These are phyloP conservation scores for Mrakia gelida DNA, from an alignment of 768 basidiomycete species.

Conservation along the genomic window DNA sequence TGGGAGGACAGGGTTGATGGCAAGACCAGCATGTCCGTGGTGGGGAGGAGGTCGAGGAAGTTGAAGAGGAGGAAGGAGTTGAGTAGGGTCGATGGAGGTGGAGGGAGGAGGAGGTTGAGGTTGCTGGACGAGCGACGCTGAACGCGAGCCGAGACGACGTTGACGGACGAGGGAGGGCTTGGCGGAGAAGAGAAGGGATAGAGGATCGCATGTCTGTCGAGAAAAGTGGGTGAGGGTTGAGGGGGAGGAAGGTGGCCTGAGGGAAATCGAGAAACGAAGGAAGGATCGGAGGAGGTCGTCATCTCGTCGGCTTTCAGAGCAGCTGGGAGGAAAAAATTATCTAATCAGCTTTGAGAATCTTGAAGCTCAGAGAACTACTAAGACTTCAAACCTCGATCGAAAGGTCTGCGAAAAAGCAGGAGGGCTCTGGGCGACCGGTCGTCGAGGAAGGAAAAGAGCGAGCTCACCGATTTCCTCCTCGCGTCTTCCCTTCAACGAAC, in stretches of 20 bases:
- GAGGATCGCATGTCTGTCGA: not conserved
- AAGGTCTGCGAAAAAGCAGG: no score
- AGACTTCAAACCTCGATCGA: no score
- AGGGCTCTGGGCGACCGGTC: no score
- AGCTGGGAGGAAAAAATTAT: not conserved
- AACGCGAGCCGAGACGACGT: not conserved
- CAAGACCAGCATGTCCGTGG: conserved; percentile 11
- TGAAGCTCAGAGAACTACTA: no score
- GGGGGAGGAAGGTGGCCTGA: not conserved
- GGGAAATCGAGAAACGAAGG: not conserved
- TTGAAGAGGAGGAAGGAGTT: not conserved
- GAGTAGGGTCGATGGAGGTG: not conserved
- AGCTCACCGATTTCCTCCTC: no score
- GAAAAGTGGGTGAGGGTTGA: not conserved
- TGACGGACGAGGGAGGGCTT: not conserved
- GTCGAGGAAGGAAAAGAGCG: no score
- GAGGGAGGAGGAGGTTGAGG: not conserved
- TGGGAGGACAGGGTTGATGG: not conserved
- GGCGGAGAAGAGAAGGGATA: not conserved
- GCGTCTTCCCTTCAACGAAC: no score
- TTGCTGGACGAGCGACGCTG: not conserved
- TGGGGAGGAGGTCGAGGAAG: not conserved
- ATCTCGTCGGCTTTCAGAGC: not conserved
- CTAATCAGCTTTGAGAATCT: no score
- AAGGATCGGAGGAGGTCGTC: not conserved